A percentile compares a stretch with the other conserved stretches of the same genome.
Evolutionary conservation across 2,329 filamentous ascomycete genomes (phyloP).

Genomic region (Dothiorella sarmentorum): DNA sequence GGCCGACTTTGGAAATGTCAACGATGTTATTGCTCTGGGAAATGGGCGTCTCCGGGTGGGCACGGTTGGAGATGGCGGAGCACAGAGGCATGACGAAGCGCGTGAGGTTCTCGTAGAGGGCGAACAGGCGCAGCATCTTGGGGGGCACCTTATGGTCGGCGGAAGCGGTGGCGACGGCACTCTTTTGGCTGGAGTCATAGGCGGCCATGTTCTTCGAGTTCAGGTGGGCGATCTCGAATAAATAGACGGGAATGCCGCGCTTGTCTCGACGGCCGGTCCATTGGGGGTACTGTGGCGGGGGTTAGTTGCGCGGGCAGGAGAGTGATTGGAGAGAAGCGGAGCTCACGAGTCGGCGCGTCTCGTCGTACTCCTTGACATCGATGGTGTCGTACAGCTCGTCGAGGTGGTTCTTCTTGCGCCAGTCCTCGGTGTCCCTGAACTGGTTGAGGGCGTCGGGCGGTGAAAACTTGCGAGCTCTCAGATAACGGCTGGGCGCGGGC

Average conservation of each 20-base stretch:
- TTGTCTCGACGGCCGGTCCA: conserved; percentile 90
- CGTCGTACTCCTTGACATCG: conserved; percentile 78
- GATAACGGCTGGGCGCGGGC: conserved; percentile 61
- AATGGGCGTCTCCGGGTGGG: conserved; percentile 75
- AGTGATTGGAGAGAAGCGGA: background rate
- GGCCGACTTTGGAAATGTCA: conserved; percentile 79
- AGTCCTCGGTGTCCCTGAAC: conserved; percentile 84
- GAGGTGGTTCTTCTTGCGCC: conserved; percentile 76
- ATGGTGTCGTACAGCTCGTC: conserved; percentile 81
- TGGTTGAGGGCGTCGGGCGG: conserved; percentile 74
- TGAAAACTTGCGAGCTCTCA: conserved; percentile 79
- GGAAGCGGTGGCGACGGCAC: conserved; percentile 53
- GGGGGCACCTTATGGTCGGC: conserved; percentile 64
- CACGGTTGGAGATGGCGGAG: conserved; percentile 69
- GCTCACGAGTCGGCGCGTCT: conserved; percentile 69
- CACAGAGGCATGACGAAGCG: conserved; percentile 83
- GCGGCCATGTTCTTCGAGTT: conserved; percentile 75
- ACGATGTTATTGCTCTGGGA: conserved; percentile 94
- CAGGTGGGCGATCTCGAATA: conserved; percentile 81
- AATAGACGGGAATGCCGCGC: conserved; percentile 86
- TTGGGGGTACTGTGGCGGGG: conserved; percentile 70
- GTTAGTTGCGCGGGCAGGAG: conserved; percentile 23
- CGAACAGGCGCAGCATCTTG: conserved; percentile 81
- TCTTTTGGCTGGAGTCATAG: conserved; percentile 65
- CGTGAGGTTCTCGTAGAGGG: conserved; percentile 88